A percentile compares a stretch with the other conserved stretches of the same genome.
phyloP scores from a whole-genome alignment of 345 rosid genomes.

The Populus pruinosa region DNA sequence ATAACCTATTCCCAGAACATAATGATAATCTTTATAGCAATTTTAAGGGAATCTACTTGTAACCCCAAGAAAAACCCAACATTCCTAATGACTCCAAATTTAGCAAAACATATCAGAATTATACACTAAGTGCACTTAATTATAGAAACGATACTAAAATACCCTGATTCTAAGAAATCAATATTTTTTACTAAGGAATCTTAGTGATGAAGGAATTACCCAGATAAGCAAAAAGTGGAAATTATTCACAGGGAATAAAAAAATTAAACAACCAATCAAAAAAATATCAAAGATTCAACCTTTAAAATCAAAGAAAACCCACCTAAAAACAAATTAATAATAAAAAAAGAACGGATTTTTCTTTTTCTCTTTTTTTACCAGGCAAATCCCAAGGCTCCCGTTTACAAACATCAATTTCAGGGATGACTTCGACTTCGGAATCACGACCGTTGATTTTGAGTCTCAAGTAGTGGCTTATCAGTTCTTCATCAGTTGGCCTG shows the following conservation, averaged over 20 bases:
- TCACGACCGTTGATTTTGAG: conserved; percentile 81
- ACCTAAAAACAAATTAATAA: background rate
- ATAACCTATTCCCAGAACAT: background rate
- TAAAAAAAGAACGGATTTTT: background rate
- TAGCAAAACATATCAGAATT: background rate
- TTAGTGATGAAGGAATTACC: conserved; percentile 9
- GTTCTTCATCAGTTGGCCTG: conserved; percentile 89
- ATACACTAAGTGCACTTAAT: background rate
- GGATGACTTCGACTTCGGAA: conserved; percentile 71
- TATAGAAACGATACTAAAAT: background rate
- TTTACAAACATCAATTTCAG: conserved; percentile 87
- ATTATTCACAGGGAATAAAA: conserved; percentile 22
- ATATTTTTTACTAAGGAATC: conserved; percentile 7
- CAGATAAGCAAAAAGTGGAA: conserved; percentile 11
- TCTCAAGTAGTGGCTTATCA: conserved; percentile 79
- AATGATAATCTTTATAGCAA: no score
- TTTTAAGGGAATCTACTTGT: no score
- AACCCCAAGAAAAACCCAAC: background rate
- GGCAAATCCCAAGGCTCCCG: conserved; percentile 99
- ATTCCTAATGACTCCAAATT: background rate
- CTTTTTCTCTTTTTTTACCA: conserved; percentile 24
- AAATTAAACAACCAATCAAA: background rate
- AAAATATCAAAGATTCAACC: conserved; percentile 20
- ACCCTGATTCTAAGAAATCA: background rate
- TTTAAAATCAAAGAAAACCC: background rate